Base-by-base conservation (phyloP, 768 basidiomycete species). In the Podaxis sp. region DNA sequence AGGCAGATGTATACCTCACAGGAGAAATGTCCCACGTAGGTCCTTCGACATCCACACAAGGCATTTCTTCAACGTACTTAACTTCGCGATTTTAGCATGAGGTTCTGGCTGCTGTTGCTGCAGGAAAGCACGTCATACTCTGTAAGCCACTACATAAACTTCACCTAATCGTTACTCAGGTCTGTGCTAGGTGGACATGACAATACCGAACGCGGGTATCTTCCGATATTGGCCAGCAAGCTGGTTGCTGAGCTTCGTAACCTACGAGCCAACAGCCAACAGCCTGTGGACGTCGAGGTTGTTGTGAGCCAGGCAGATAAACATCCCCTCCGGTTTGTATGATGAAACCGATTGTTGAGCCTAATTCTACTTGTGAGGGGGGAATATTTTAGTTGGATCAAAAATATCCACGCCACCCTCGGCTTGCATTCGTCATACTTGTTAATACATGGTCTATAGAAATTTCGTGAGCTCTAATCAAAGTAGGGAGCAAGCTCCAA, bases 181-280 rank as follows among this genome's bases (percentile, higher is more conserved):
- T 69, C 62, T 50, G 51, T 30, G 41, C 55, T 49, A 93, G 91
- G 90, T 72, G 93, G 93, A 17, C 96, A 98, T 76, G 91, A 93
- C 15, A 95, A 95, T 75, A 96, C 96, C 49, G 96, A 99, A 77
- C 90, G 96, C 36, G 94, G 94, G 0, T 98, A 93, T 76, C 88
- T 99, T 59, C 85, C 88, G 17, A 77, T 85, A 24, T 83, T 98
- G 36, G 87, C 88, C 41, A 74, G 78, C 12, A 88, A 86, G 74
- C 79, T 98, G 64, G 71, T 73, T 64, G 66, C 70, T 53, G 84
- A 88, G 72, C 76, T 91, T 64, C 74, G 68, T 41, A 73, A 74
- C 49, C 17, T 69, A 75, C 56, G 73, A 72, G 20, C 71, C 67
- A 64, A 69, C 67, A 64, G 69, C 70, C 51, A 66, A 74, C 63